Percentiles rank a stretch among this genome's conserved stretches.
phyloP scores from a whole-genome alignment of 768 basidiomycete species.

The Tulasnella sp. region DNA sequence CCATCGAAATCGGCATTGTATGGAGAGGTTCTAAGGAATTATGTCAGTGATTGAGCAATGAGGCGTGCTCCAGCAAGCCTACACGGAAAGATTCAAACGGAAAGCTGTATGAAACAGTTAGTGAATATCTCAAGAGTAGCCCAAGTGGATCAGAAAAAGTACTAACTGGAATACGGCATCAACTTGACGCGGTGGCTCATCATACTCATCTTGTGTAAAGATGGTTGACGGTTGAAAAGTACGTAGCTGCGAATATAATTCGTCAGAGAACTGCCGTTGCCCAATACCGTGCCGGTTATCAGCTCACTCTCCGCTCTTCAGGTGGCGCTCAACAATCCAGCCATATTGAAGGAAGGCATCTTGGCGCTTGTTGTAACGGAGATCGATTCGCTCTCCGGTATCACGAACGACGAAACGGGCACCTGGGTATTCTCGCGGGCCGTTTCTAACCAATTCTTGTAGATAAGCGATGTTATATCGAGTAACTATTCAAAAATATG shows the following conservation, averaged over 20 bases:
- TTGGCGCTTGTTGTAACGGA: conserved; percentile 92
- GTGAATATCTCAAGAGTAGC: conserved; percentile 27
- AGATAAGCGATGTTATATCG: conserved; percentile 94
- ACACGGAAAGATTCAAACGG: conserved; percentile 97
- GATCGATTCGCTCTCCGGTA: conserved; percentile 93
- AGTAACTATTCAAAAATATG: conserved; percentile 59
- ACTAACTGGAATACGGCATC: conserved; percentile 96
- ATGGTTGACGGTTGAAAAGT: conserved; percentile 96
- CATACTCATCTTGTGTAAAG: conserved; percentile 99
- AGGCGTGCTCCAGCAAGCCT: conserved; percentile 42
- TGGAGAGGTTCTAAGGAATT: conserved; percentile 71
- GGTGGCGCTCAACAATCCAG: conserved; percentile 96
- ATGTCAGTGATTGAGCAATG: background rate
- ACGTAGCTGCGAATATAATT: conserved; percentile 56
- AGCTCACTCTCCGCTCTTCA: conserved; percentile 97
- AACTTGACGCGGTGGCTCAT: conserved; percentile 97
- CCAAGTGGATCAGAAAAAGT: background rate
- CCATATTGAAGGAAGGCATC: conserved; percentile 96
- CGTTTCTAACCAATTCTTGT: conserved; percentile 91
- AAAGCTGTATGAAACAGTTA: conserved; percentile 57
- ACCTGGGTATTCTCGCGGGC: conserved; percentile 91
- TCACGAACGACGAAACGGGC: conserved; percentile 96
- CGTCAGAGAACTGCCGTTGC: background rate
- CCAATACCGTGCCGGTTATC: background rate
- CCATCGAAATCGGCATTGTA: conserved; percentile 99